Evolutionary conservation across 2,329 filamentous ascomycete species (phyloP).

Genomic region (Pestalotiopsis fici): DNA sequence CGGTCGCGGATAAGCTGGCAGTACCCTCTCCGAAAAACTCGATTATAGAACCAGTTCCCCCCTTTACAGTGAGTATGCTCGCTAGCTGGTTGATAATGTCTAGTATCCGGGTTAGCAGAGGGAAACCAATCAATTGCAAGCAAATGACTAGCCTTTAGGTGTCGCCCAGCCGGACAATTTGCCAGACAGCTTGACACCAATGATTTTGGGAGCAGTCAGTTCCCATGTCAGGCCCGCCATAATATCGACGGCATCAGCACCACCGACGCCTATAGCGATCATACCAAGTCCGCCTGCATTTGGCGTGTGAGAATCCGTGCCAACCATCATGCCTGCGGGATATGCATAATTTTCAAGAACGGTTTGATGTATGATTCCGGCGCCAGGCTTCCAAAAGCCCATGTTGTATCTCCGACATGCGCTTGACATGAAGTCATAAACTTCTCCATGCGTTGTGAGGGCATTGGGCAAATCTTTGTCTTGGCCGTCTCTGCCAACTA

Average conservation of each 20-base stretch:
- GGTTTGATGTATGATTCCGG: constrained; percentile 95
- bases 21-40: constrained; percentile 94
- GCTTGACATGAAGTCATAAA: constrained; percentile 95
- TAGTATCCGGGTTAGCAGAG: constrained; percentile 16
- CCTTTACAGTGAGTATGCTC: constrained; percentile 86
- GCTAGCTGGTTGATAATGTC: constrained; percentile 91
- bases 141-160: constrained; percentile 58
- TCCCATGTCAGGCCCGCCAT: constrained; percentile 97
- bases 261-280: constrained; percentile 94
- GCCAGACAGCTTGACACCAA: constrained; percentile 83
- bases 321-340: constrained; percentile 96
- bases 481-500: constrained; percentile 90
- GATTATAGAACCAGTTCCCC: constrained; percentile 91
- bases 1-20: constrained; percentile 84
- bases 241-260: constrained; percentile 95
- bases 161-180: constrained; percentile 86
- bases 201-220: constrained; percentile 87
- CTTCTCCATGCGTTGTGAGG: constrained; percentile 90
- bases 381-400: constrained; percentile 93
- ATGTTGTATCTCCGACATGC: constrained; percentile 89
- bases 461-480: constrained; percentile 81
- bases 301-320: constrained; percentile 95
- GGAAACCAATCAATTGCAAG: not conserved
- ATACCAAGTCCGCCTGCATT: constrained; percentile 94
- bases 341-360: constrained; percentile 97